Base-by-base conservation (phyloP, 768 basidiomycete genomes). In the Hirschioporus abietinus region DNA sequence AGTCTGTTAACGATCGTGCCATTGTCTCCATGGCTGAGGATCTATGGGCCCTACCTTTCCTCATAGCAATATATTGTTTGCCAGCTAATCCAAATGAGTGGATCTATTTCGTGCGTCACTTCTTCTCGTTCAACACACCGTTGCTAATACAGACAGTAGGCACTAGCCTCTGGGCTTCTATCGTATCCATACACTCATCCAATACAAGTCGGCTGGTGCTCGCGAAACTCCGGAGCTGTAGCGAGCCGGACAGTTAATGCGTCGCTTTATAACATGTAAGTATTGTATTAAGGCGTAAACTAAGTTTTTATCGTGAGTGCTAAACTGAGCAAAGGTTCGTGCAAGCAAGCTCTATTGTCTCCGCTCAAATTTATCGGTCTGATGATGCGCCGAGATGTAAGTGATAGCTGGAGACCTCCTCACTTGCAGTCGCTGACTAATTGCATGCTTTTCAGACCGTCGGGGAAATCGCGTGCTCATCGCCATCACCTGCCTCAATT, bases 381-480 rank as follows among this genome's bases (percentile, higher is more conserved):
- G 83, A 84, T 67, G 87, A 88, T 70, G 83, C 84, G 0, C 86
- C 87, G 1, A 74, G 76, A 68, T 88, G 86, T 86, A 70, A 66
- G 80, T 72, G 27, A 24, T 35, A 10, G 20, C 63, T 34, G 10
- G 8, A 61, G 35, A 35, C 60, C 34, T 64, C 42, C 26, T 65
- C n/a, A 24, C 59, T 24, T 10, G 52, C 42, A 15, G 3, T n/a
- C 63, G 7, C 42, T 65, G 8, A 25, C 7, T 35, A n/a, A 27
- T 42, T 35, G 18, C 26, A 60, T 10, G 61, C 24, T 42, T 4
- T 62, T 1, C 67, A 87, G 85, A 89, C 69, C 81, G 80, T 35
- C 82, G 83, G 18, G 89, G 88, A 23, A 90, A 90, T 70, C 76
- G 75, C 26, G 76, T 78, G 17, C 78, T 90, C n/a, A 85, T 89